Base-by-base conservation (phyloP, 352 stramenopile genomes). In the Globisporangium heterothallicum region DNA sequence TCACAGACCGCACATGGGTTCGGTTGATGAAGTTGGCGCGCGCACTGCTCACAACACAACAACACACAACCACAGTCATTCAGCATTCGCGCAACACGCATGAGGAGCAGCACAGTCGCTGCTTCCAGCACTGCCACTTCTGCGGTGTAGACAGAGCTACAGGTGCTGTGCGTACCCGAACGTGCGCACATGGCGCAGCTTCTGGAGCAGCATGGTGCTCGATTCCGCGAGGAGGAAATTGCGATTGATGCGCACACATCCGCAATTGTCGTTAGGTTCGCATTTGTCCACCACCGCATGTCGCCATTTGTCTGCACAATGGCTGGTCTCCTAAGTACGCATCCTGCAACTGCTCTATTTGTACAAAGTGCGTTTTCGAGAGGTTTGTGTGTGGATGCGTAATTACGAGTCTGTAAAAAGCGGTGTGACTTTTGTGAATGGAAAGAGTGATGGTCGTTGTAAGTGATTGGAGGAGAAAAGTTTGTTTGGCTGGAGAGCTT, bases 401-500 rank as follows among this genome's bases (percentile, higher is more conserved):
- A 63, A 59, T 63, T 66, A 66, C 59, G 43, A 0, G 10, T 18
- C 36, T 3, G 40, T 34, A 54, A 40, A 58, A 46, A 42, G 13
- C 1, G 14, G 25, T 34, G 7, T 16, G 14, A 5, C 16, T 3
- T 10, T 54, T 4, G 27, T 60, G 45, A 59, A 34, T 34, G 24
- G 10, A 18, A 18, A 47, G 69, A 78, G 69, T 78, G 72, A 80
- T 67, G 63, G 63, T 71, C 61, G 29, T 54, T 29, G 45, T 42
- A 78, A 87, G 78, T 84, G 78, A 86, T 84, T 89, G 78, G 78
- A 84, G 75, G 67, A 84, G 74, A 70, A 73, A 58, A 68, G 49
- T 62, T 64, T 52, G 49, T 50, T 59, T 53, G 41, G 43, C 16
- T 18, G 30, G 46, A 49, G 42, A 26, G 43, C 47, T 42, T 32